Percentiles rank a stretch among this genome's conserved stretches.
phyloP scores from a whole-genome alignment of 352 stramenopile genomes.

The Globisporangium spinosum region DNA sequence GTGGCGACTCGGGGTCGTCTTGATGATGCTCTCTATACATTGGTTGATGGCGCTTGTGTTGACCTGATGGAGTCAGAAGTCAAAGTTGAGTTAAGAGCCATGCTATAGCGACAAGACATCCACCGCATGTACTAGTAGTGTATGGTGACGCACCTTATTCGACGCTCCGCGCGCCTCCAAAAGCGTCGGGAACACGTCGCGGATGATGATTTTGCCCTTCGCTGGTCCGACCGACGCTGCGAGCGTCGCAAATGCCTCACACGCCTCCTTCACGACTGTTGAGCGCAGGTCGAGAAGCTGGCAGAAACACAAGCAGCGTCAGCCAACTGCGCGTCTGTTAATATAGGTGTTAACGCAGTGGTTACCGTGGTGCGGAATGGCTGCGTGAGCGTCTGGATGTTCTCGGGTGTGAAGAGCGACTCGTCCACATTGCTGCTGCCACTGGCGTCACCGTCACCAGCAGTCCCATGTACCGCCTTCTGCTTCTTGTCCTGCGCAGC shows the following conservation, averaged over 20 bases:
- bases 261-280: conserved; percentile 60
- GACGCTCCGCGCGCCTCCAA: conserved; percentile 44
- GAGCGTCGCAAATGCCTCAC: conserved; percentile 42
- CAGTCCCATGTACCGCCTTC: neutral
- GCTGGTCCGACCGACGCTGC: conserved; percentile 29
- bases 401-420: conserved; percentile 42
- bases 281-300: conserved; percentile 51
- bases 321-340: neutral
- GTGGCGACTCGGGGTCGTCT: conserved; percentile 38
- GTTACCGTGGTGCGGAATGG: conserved; percentile 51
- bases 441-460: neutral
- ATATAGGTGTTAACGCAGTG: neutral
- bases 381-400: conserved; percentile 48
- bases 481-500: neutral
- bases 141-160: conserved; percentile 28
- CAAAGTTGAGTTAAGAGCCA: neutral
- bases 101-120: neutral
- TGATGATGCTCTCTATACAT: conserved; percentile 53
- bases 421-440: conserved; percentile 15
- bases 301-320: neutral
- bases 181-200: conserved; percentile 61
- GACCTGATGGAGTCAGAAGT: conserved; percentile 17
- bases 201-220: conserved; percentile 50
- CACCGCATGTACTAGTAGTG: too few species aligned
- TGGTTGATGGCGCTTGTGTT: conserved; percentile 47